phyloP scores from a whole-genome alignment of 2,329 filamentous ascomycete species.

The Hyphodiscus sp. region DNA sequence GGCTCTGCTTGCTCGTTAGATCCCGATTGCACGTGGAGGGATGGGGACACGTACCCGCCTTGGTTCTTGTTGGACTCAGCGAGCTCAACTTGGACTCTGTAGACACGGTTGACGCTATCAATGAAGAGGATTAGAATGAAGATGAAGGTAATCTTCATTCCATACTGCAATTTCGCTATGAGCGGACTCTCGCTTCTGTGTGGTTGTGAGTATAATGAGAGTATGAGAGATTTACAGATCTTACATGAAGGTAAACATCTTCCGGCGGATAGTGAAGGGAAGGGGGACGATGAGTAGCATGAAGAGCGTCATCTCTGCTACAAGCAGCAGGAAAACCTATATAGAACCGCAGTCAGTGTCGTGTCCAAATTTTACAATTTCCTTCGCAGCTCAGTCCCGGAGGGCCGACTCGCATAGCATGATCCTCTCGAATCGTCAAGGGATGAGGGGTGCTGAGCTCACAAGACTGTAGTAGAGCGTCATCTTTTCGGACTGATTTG shows the following conservation, averaged over 20 bases:
- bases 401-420: not conserved
- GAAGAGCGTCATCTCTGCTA: constrained; percentile 78
- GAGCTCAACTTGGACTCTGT: constrained; percentile 90
- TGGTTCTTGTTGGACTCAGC: constrained; percentile 60
- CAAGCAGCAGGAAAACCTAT: constrained; percentile 76
- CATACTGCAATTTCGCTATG: constrained; percentile 92
- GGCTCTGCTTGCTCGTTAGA: constrained; percentile 38
- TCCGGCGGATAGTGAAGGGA: constrained; percentile 58
- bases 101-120: constrained; percentile 92
- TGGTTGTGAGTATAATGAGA: constrained; percentile 13
- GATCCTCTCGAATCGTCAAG: not conserved
- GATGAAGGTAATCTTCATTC: constrained; percentile 97
- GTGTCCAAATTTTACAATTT: not conserved
- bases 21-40: not conserved
- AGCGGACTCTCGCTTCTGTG: constrained; percentile 34
- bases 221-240: constrained; percentile 49
- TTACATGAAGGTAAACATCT: constrained; percentile 67
- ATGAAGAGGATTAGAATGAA: constrained; percentile 98
- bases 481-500: constrained; percentile 32
- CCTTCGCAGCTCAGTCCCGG: not conserved
- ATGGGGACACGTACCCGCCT: constrained; percentile 21
- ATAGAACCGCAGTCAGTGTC: not conserved
- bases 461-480: constrained; percentile 47
- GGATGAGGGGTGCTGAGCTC: constrained; percentile 21
- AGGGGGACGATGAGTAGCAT: constrained; percentile 77